Evolutionary conservation across 331 rosid species (phyloP), one percentile per base, ranked within the genome.

Genomic region (Acacia concinna): DNA sequence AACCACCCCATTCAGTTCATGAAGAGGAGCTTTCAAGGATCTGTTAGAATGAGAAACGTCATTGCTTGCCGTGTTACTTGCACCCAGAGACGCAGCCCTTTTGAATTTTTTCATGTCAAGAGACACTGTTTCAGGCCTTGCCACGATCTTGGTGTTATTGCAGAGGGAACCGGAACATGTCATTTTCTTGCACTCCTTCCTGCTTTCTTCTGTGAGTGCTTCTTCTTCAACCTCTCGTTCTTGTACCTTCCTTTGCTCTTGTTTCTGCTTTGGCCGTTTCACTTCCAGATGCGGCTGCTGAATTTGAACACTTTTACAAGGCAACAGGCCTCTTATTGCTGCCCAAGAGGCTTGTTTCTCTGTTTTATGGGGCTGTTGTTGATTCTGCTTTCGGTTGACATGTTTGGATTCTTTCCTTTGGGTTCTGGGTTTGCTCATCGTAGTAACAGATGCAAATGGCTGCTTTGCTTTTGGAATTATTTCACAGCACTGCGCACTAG

Each of bases 91-190:
- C 23, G 77, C 71, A 40, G 74, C 83, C 74, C 84, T 83, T 83
- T 83, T 89, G 30, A 37, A 6, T 81, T 87, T 89, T n/a, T 80
- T 86, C 59, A 79, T 59, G 30, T 83, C 87, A 20, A 87, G 87
- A 21, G 88, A 25, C 35, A 60, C 86, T 20, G 73, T 57, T 76
- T 85, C 91, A 34, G 89, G 88, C 78, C 86, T 81, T 41, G 83
- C 89, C 88, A 87, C 80, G 83, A 87, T 86, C 80, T 82, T 87
- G 20, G 89, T 89, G 90, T 85, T 86, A 63, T 80, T 88, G 49
- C 94, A 88, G 12, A 91, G 81, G 0, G 90, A 91, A 38, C 89
- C 88, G 3, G 97, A 89, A 79, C 92, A 89, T 77, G 68, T 91
- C 90, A 88, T 86, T 77, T 89, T 89, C 94, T 89, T 91, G 83